Percentiles rank a stretch among this genome's conserved stretches.
Conservation (phyloP, 75 land plant species). For the Ceratopteris richardii region DNA sequence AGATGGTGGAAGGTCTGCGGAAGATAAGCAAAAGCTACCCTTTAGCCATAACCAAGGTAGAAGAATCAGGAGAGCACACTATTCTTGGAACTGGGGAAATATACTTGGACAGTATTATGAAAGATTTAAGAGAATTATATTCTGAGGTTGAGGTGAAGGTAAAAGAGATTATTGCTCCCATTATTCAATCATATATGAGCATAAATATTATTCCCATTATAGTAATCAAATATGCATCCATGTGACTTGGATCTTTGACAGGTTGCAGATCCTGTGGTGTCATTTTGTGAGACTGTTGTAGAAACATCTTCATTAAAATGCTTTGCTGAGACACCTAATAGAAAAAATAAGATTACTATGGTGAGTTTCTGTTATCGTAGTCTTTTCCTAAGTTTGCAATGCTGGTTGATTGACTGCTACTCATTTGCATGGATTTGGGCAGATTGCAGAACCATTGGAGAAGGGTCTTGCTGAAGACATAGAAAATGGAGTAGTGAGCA, state of each 20-base stretch:
- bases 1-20: slow-evolving; percentile 99
- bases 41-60: slow-evolving; percentile 94
- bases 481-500: slow-evolving; percentile 85
- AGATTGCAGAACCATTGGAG: slow-evolving; percentile 97
- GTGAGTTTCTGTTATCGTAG: slow-evolving; percentile 27
- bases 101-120: slow-evolving; percentile 95
- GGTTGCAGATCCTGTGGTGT: slow-evolving; percentile 99
- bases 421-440: slow-evolving; percentile 3
- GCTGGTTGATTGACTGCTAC: no score
- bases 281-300: slow-evolving; percentile 98
- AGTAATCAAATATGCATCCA: no score
- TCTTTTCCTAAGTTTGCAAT: not conserved
- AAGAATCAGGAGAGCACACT: slow-evolving; percentile 98
- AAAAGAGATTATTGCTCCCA: not conserved
- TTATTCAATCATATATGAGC: no score
- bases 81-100: slow-evolving; percentile 96
- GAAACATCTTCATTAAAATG: slow-evolving; percentile 98
- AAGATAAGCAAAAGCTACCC: slow-evolving; percentile 99
- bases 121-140: slow-evolving; percentile 93
- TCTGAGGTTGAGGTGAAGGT: slow-evolving; percentile 99
- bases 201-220: no score
- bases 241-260: no score
- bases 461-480: slow-evolving; percentile 96
- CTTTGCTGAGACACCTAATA: slow-evolving; percentile 99
- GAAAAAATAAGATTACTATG: slow-evolving; percentile 96